phyloP scores from a whole-genome alignment of 2,329 filamentous ascomycete species.

The Cercospora canescens region DNA sequence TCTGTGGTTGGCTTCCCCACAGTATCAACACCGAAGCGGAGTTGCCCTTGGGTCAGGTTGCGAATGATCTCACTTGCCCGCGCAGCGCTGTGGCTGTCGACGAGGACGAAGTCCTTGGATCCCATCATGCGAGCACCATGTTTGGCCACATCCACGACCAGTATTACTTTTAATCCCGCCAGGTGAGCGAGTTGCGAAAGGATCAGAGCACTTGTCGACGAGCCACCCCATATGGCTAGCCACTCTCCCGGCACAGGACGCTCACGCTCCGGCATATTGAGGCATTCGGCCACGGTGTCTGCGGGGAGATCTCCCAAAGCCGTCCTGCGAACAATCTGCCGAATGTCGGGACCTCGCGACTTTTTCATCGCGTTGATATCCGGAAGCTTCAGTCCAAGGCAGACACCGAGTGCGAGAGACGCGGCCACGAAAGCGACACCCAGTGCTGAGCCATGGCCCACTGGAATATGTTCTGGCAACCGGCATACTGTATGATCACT shows the following conservation, averaged over 20 bases:
- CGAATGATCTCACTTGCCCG: conserved; percentile 20
- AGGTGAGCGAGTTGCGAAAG: conserved; percentile 41
- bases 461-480: conserved; percentile 37
- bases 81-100: conserved; percentile 21
- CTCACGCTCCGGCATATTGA: conserved; percentile 21
- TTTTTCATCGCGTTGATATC: background rate
- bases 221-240: conserved; percentile 44
- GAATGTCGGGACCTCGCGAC: conserved; percentile 17
- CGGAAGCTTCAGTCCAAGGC: conserved; percentile 38
- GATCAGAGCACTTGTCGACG: conserved; percentile 45
- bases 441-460: conserved; percentile 40
- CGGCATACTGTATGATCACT: conserved; percentile 45
- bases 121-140: conserved; percentile 22
- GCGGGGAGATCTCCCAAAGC: conserved; percentile 19
- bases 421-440: conserved; percentile 46
- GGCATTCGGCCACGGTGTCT: conserved; percentile 36
- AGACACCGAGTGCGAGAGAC: conserved; percentile 46
- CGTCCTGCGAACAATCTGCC: conserved; percentile 41
- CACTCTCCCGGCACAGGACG: conserved; percentile 17
- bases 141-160: conserved; percentile 50
- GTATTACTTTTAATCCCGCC: conserved; percentile 42
- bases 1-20: conserved; percentile 22
- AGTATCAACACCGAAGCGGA: conserved; percentile 23
- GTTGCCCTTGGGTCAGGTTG: conserved; percentile 8
- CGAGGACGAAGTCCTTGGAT: conserved; percentile 16